Evolutionary conservation across 2,329 filamentous ascomycete genomes (phyloP).

Genomic region (Aspergillus ruber): DNA sequence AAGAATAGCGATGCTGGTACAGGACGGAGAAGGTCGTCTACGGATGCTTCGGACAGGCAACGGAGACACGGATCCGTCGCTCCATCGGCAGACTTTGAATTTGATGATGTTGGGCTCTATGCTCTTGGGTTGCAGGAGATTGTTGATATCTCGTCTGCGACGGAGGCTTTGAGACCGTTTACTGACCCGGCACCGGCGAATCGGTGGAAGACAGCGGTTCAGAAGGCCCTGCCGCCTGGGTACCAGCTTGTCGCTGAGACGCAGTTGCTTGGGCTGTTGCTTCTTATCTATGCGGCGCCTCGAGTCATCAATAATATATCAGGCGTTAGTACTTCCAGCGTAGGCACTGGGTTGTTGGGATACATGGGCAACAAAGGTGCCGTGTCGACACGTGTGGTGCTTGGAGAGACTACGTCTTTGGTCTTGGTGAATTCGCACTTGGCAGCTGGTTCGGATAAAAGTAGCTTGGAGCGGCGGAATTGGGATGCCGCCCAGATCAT

Average conservation of each 20-base stretch:
- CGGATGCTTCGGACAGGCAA: conserved; percentile 37
- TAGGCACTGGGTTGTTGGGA: conserved; percentile 84
- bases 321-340: conserved; percentile 71
- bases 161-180: conserved; percentile 71
- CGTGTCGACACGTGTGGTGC: conserved; percentile 69
- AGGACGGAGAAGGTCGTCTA: conserved; percentile 1
- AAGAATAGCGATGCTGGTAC: neutral
- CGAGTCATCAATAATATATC: conserved; percentile 67
- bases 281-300: conserved; percentile 80
- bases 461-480: conserved; percentile 72
- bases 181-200: conserved; percentile 64
- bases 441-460: conserved; percentile 74
- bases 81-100: conserved; percentile 30
- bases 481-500: conserved; percentile 83
- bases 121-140: conserved; percentile 88
- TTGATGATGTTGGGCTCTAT: conserved; percentile 75
- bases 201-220: conserved; percentile 74
- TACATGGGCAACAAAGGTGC: conserved; percentile 97
- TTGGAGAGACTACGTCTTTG: conserved; percentile 83
- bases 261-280: conserved; percentile 77
- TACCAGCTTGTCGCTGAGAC: conserved; percentile 73
- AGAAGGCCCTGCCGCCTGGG: conserved; percentile 65
- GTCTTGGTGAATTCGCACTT: conserved; percentile 91
- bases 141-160: conserved; percentile 72
- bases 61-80: conserved; percentile 39